A percentile compares a stretch with the other conserved stretches of the same genome.
These are phyloP conservation scores for Pseudevernia furfuracea DNA, from an alignment of 495 filamentous ascomycete genomes.

Conservation along the genomic window DNA sequence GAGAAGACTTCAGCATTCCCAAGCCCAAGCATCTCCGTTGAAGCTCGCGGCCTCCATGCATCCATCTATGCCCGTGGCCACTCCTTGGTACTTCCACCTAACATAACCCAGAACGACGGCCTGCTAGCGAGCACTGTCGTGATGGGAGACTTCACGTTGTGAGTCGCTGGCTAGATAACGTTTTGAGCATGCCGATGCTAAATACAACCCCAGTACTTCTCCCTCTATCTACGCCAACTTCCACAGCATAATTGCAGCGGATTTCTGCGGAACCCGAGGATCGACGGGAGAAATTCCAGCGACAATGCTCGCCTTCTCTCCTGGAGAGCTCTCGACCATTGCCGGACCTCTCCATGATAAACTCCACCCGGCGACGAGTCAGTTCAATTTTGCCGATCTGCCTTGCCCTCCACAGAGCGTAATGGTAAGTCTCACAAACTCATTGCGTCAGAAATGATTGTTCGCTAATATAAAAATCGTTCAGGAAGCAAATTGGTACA, in stretches of 20 bases:
- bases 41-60: not conserved
- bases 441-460: not conserved
- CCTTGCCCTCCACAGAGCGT: constrained; percentile 12
- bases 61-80: not conserved
- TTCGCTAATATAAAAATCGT: not conserved
- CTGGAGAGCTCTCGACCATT: constrained; percentile 16
- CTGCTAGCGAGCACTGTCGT: constrained; percentile 2
- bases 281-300: not conserved
- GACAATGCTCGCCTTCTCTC: constrained; percentile 14
- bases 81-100: constrained; percentile 1
- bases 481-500: constrained; percentile 12
- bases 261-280: not conserved
- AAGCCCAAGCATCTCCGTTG: not conserved
- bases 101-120: constrained; percentile 1
- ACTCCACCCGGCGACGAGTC: not conserved
- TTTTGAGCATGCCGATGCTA: not conserved
- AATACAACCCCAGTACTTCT: constrained; percentile 2
- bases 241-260: not conserved
- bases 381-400: constrained; percentile 13
- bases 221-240: constrained; percentile 16
- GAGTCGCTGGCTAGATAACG: not conserved
- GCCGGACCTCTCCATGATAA: not conserved
- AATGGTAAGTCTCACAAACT: constrained; percentile 5
- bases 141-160: not conserved
- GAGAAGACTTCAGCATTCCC: no score